A percentile compares a stretch with the other conserved stretches of the same genome.
Evolutionary conservation across 2,329 filamentous ascomycete species (phyloP).

Genomic region (Pseudocercospora vitis): DNA sequence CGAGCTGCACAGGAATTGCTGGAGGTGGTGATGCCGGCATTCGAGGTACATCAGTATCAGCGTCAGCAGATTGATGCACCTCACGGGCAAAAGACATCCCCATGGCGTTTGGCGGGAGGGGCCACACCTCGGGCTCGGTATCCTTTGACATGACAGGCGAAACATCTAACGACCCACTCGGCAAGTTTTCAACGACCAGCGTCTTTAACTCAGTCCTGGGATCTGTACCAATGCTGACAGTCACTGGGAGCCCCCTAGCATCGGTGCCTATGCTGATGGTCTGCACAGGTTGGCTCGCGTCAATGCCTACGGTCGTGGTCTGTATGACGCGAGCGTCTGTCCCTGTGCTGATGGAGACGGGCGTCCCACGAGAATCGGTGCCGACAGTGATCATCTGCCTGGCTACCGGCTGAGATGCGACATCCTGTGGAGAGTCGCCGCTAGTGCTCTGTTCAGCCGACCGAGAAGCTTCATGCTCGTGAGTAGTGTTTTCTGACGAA

Average conservation of each 20-base stretch:
- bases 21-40: constrained; percentile 23
- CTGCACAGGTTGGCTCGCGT: constrained; percentile 6
- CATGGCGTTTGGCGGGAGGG: constrained; percentile 9
- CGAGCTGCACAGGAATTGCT: constrained; percentile 15
- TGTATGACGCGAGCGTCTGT: constrained; percentile 19
- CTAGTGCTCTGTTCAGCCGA: constrained; percentile 5
- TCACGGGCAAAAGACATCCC: background rate
- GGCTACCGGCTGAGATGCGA: background rate
- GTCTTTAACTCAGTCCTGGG: constrained; percentile 9
- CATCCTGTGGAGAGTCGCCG: background rate
- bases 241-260: constrained; percentile 12
- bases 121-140: constrained; percentile 34
- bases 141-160: constrained; percentile 44
- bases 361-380: constrained; percentile 17
- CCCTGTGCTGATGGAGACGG: constrained; percentile 16
- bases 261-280: constrained; percentile 20
- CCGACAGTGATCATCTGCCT: constrained; percentile 15
- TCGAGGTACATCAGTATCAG: constrained; percentile 16
- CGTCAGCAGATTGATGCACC: constrained; percentile 14
- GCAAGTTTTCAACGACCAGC: constrained; percentile 11
- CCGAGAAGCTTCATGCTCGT: background rate
- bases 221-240: constrained; percentile 14
- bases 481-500: constrained; percentile 4
- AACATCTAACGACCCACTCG: constrained; percentile 17
- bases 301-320: constrained; percentile 16